Percentiles rank a stretch among this genome's conserved stretches.
Evolutionary conservation across 1,284 basidiomycete genomes (phyloP).

Genomic region (Lentinula novae-zelandiae): DNA sequence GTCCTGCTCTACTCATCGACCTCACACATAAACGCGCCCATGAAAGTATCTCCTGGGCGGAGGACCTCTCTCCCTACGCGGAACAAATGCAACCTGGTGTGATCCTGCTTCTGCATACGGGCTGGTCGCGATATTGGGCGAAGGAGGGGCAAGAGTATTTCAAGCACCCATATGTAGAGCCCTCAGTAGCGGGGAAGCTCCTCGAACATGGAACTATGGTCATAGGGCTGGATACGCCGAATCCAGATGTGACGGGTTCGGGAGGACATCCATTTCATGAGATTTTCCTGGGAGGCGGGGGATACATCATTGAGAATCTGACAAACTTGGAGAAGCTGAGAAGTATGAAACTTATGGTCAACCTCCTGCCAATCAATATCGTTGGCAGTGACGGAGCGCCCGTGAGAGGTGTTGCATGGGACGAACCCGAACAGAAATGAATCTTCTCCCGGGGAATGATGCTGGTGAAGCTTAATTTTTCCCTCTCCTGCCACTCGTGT

Average conservation of each 20-base stretch:
- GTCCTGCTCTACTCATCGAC: conserved; percentile 48
- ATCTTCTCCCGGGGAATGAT: background rate
- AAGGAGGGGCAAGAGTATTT: conserved; percentile 39
- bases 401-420: conserved; percentile 6
- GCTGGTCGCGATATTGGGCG: conserved; percentile 57
- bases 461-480: background rate
- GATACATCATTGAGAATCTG: conserved; percentile 2
- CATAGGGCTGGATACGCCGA: conserved; percentile 59
- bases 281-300: conserved; percentile 26
- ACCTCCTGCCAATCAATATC: conserved; percentile 2
- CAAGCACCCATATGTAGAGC: conserved; percentile 57
- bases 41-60: conserved; percentile 48
- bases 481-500: background rate
- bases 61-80: conserved; percentile 34
- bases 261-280: conserved; percentile 49
- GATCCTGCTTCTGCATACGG: conserved; percentile 51
- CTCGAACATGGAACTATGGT: conserved; percentile 46
- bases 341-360: background rate
- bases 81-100: conserved; percentile 31
- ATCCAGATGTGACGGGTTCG: conserved; percentile 55
- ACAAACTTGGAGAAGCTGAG: conserved; percentile 3
- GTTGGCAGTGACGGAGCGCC: conserved; percentile 8
- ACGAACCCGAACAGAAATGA: background rate
- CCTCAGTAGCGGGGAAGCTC: conserved; percentile 45
- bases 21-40: conserved; percentile 34